phyloP scores from a whole-genome alignment of 805 yeast genomes.

The Metschnikowia matae region DNA sequence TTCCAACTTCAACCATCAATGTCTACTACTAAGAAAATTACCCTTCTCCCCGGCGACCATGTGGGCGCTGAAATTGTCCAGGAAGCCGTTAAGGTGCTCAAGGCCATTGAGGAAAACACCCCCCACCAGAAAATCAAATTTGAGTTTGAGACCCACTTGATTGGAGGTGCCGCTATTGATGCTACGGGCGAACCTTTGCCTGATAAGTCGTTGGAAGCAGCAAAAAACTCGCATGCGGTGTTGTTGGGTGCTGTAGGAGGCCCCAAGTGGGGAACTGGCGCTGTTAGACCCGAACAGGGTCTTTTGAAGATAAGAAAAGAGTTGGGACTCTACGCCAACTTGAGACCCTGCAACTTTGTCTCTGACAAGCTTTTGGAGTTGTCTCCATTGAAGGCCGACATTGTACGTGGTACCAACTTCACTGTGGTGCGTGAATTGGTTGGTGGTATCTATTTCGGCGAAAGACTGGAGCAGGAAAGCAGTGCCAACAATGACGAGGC shows the following conservation, averaged over 20 bases:
- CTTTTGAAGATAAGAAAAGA: conserved; percentile 91
- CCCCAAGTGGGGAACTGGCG: conserved; percentile 98
- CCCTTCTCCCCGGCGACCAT: conserved; percentile 94
- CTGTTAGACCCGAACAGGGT: conserved; percentile 97
- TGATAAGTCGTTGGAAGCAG: conserved; percentile 74
- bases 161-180: conserved; percentile 98
- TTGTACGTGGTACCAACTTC: conserved; percentile 88
- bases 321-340: conserved; percentile 87
- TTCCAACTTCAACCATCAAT: not conserved
- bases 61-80: conserved; percentile 87
- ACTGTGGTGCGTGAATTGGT: conserved; percentile 93
- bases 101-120: conserved; percentile 59
- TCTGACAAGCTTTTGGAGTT: conserved; percentile 77
- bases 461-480: conserved; percentile 87
- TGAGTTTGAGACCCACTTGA: conserved; percentile 75
- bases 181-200: conserved; percentile 92
- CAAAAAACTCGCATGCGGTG: conserved; percentile 91
- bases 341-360: conserved; percentile 94
- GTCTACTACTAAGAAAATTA: conserved; percentile 57
- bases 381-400: conserved; percentile 82
- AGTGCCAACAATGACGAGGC: conserved; percentile 63
- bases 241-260: conserved; percentile 98
- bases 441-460: conserved; percentile 98
- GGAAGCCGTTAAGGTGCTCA: conserved; percentile 89
- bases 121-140: conserved; percentile 50